Conservation (phyloP, 2,329 filamentous ascomycete genomes). For the Diaporthe nobilis region DNA sequence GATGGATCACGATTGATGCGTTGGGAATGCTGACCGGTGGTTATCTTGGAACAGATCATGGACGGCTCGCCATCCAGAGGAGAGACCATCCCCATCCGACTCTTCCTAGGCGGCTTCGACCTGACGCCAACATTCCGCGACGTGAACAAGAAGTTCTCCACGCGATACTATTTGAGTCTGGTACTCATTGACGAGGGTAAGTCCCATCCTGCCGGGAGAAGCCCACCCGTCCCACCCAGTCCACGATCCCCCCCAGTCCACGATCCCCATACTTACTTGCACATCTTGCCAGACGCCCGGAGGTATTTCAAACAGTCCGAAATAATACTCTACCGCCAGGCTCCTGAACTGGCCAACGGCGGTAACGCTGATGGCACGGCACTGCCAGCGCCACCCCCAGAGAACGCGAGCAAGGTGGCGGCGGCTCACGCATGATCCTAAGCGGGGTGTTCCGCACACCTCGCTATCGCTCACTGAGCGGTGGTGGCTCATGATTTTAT, state of each 20-base stretch:
- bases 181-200: slow-evolving; percentile 95
- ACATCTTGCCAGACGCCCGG: slow-evolving; percentile 79
- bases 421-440: slow-evolving; percentile 38
- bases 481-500: slow-evolving; percentile 15
- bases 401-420: slow-evolving; percentile 55
- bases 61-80: slow-evolving; percentile 97
- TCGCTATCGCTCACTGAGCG: not conserved
- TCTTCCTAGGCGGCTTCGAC: slow-evolving; percentile 98
- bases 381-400: slow-evolving; percentile 56
- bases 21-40: slow-evolving; percentile 1
- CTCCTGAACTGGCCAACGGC: slow-evolving; percentile 66
- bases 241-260: no score
- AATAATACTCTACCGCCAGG: slow-evolving; percentile 94
- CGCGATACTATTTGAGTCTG: slow-evolving; percentile 95
- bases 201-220: slow-evolving; percentile 45
- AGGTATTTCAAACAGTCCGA: slow-evolving; percentile 99
- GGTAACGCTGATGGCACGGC: slow-evolving; percentile 54
- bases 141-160: slow-evolving; percentile 99
- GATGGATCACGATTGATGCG: no score
- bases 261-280: slow-evolving; percentile 6
- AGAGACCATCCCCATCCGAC: slow-evolving; percentile 93
- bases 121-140: slow-evolving; percentile 98
- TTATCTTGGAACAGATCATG: slow-evolving; percentile 79
- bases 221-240: not conserved
- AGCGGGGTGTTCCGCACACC: slow-evolving; percentile 56